Evolutionary conservation across 148 eudicot genomes (phyloP).

Genomic region (Tetragonia tetragonoides): DNA sequence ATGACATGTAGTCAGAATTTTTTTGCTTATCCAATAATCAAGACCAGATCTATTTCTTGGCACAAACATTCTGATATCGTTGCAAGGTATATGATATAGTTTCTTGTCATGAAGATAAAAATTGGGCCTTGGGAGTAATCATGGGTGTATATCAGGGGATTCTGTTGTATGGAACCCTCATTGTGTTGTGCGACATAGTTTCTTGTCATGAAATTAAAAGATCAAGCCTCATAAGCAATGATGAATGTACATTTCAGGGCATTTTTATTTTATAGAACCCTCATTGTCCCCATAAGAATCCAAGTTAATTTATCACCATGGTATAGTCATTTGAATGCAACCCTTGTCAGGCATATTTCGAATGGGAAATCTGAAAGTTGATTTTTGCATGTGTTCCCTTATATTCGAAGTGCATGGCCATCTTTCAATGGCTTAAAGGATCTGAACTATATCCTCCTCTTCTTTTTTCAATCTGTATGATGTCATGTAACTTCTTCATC

Average conservation of each 20-base stretch:
- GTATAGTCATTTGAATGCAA: background rate
- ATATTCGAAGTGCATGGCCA: background rate
- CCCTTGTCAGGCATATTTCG: background rate
- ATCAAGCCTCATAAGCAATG: background rate
- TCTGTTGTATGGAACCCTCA: background rate
- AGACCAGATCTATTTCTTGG: background rate
- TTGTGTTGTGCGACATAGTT: background rate
- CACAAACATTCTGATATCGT: background rate
- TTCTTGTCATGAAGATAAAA: background rate
- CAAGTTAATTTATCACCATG: background rate
- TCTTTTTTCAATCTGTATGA: background rate
- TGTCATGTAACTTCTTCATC: background rate
- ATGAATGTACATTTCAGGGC: background rate
- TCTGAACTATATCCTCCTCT: background rate
- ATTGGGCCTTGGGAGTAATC: background rate
- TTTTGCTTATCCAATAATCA: background rate
- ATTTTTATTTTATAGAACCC: background rate
- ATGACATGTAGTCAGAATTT: background rate
- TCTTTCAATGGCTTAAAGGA: background rate
- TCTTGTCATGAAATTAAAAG: background rate
- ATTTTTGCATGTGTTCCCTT: background rate
- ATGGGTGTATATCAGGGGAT: background rate
- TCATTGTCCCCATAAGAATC: background rate
- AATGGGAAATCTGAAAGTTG: background rate
- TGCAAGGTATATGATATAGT: background rate